Evolutionary conservation across 345 rosid species (phyloP), one percentile per base, ranked within the genome.

Genomic region (Dipteronia dyeriana): DNA sequence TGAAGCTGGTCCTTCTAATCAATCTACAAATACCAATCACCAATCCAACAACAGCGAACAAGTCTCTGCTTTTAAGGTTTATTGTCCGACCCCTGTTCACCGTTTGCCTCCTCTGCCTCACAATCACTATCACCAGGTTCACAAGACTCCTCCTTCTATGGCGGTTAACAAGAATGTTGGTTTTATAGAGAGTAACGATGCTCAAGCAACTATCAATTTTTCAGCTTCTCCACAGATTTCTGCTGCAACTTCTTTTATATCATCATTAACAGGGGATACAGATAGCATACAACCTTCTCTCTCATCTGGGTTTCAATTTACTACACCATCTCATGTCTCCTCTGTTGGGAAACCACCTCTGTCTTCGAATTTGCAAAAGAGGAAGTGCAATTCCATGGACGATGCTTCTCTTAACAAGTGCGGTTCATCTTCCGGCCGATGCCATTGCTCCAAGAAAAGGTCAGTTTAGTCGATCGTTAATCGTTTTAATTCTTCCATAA

Each of bases 401-500:
- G 92, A 83, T 38, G 86, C 83, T 7, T 88, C 87, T 76, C 89
- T 85, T 43, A 59, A 59, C 23, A 86, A 87, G 83, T 90, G 94
- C 62, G 85, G 79, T 20, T 90, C 97, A 41, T 82, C 95, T 4
- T 90, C 96, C 0, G 80, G 90, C 11, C 87, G 91, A 59, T 95
- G 99, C 88, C 99, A 95, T 86, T 95, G 99, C 80, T 86, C 98
- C 78, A 93, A 93, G 88, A 95, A 93, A 88, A 91, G 99, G 99
- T 88, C 11, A 45, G 38, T 25, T 31, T 1, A 14, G 82, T 19
- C 14, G 0, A 1, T 56, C 57, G 20, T 23, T 66, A 49, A 31
- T 61, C 1, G 31, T 22, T 25, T 12, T 13, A 62, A 26, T 13
- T 29, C 11, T 22, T 31, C 22, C 38, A 29, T 41, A 45, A 62